A percentile compares a stretch with the other conserved stretches of the same genome.
phyloP scores from a whole-genome alignment of 2,329 filamentous ascomycete genomes.

The Neurospora sp. region DNA sequence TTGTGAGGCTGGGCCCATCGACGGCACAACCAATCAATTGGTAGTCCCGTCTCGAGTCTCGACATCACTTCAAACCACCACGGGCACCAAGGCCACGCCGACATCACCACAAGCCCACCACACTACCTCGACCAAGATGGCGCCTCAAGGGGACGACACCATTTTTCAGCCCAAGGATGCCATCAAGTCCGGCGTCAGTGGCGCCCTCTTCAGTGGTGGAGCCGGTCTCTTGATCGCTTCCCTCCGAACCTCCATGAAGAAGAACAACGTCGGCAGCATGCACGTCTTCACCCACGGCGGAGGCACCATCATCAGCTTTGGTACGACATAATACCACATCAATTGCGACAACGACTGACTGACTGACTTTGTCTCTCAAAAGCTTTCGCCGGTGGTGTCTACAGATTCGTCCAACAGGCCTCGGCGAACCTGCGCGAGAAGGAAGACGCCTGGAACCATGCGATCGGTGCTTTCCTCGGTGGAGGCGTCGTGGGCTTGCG shows the following conservation, averaged over 20 bases:
- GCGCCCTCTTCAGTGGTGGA: slow-evolving; percentile 44
- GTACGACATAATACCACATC: slow-evolving; percentile 32
- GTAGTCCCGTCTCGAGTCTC: background rate
- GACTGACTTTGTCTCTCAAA: background rate
- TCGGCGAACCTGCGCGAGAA: slow-evolving; percentile 78
- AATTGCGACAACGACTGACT: background rate
- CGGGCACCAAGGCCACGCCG: background rate
- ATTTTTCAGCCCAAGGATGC: slow-evolving; percentile 42
- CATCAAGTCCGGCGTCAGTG: slow-evolving; percentile 43
- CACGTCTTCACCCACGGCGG: slow-evolving; percentile 75
- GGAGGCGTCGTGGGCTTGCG: slow-evolving; percentile 64
- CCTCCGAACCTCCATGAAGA: slow-evolving; percentile 78
- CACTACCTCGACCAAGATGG: slow-evolving; percentile 16
- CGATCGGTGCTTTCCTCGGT: slow-evolving; percentile 65
- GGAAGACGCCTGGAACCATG: slow-evolving; percentile 68
- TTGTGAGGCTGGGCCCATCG: background rate
- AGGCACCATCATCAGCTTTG: slow-evolving; percentile 58
- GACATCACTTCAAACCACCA: background rate
- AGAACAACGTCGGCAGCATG: slow-evolving; percentile 70
- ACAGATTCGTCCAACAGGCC: slow-evolving; percentile 66
- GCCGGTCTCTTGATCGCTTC: slow-evolving; percentile 44
- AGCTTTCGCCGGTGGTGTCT: slow-evolving; percentile 63
- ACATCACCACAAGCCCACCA: slow-evolving; percentile 1
- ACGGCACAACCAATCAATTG: background rate
- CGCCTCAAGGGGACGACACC: slow-evolving; percentile 22